Evolutionary conservation across 345 rosid genomes (phyloP), one percentile per base, ranked within the genome.

Genomic region (Kandelia obovata): DNA sequence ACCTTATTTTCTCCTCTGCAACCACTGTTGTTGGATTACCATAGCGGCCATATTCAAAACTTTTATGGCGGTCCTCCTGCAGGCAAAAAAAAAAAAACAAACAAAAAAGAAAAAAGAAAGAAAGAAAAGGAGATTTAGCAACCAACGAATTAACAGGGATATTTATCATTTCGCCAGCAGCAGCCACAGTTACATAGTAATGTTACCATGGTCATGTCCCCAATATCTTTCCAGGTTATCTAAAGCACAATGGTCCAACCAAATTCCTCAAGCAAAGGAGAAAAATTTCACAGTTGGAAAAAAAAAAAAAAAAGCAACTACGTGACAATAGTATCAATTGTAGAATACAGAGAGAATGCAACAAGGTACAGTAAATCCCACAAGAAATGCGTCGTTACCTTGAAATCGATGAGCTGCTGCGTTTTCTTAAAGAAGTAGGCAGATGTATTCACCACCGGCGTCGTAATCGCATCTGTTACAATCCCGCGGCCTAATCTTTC

Each of bases 1-100:
- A 95, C 99, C 99, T 95, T 74, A 95, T 81, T 79, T 95, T 95
- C 75, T 92, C 88, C 80, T 95, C 99, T 0, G 70, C 71, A 27
- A 90, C 96, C 46, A 68, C 88, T 3, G 99, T 92, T 9, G 99
- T 95, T 1, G 99, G 99, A 83, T 95, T 95, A 56, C 99, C 99
- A 80, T 95, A 95, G 32, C 99, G 87, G 58, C 99, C 99, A 81
- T 95, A 95, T 73, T 92, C 99, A 72, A 88, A 95, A 82, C 99
- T 95, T 9, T 59, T 68, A 66, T 65, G 81, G 65, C 99, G 89
- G 64, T 92, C 90, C 83, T 95, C 99, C 98, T 95, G 74, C 60
- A 69, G 59, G 59, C 25, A 46, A 19, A 52, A 77, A 27, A 23
- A 53, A 21, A 21, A 21, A 21, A 21, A 21, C 21, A 21, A 21